These are phyloP conservation scores for Arxiozyma slooffiae DNA, from an alignment of 1,139 yeast genomes.

Conservation along the genomic window DNA sequence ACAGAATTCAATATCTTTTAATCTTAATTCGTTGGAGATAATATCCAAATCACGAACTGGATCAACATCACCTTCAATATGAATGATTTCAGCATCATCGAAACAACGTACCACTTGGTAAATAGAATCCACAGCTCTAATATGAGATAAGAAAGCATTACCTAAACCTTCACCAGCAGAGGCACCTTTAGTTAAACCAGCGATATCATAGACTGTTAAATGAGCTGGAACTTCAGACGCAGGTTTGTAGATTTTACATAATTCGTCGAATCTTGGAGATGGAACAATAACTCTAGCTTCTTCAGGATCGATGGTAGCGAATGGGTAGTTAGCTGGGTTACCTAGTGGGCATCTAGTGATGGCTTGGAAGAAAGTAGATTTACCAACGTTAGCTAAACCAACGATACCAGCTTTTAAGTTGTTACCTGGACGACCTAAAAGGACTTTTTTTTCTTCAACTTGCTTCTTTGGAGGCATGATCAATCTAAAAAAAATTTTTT, in stretches of 20 bases:
- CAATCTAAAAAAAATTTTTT: too few species aligned
- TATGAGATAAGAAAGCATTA: conserved; percentile 93
- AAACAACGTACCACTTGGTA: conserved; percentile 97
- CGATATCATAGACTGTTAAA: conserved; percentile 92
- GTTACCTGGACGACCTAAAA: conserved; percentile 97
- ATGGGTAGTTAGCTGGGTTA: conserved; percentile 97
- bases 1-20: conserved; percentile 94
- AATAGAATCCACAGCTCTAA: conserved; percentile 95
- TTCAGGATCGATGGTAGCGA: conserved; percentile 98
- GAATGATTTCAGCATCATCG: conserved; percentile 96
- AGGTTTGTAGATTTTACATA: conserved; percentile 67
- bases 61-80: conserved; percentile 95
- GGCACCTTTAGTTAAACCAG: conserved; percentile 97
- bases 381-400: conserved; percentile 94
- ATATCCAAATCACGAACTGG: conserved; percentile 93
- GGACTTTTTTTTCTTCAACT: conserved; percentile 77
- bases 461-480: conserved; percentile 92
- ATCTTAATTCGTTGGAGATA: conserved; percentile 82
- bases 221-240: conserved; percentile 85
- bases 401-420: conserved; percentile 94
- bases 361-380: conserved; percentile 84
- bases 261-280: conserved; percentile 74
- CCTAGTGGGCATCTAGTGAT: conserved; percentile 87
- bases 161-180: conserved; percentile 97
- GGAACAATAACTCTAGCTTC: conserved; percentile 97